phyloP scores from a whole-genome alignment of 441 rosid species.

The Jatropha multifida region DNA sequence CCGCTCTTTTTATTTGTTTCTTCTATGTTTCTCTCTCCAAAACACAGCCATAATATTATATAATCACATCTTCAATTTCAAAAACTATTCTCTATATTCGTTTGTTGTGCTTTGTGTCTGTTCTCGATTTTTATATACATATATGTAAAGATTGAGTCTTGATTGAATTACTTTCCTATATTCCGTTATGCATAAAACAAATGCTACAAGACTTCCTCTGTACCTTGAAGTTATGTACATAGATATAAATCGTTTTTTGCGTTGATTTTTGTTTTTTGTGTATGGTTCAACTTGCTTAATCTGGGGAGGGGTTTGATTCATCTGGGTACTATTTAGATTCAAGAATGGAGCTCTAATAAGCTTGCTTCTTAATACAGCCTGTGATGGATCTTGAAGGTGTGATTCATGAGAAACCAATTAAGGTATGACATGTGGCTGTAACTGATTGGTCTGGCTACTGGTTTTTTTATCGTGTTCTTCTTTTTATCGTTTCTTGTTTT shows the following conservation, averaged over 20 bases:
- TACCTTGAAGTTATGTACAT: not conserved
- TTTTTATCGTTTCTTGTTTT: not conserved
- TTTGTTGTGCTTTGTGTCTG: constrained; percentile 37
- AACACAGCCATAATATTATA: constrained; percentile 7
- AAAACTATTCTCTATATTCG: constrained; percentile 28
- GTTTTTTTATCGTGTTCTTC: not conserved
- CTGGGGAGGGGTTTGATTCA: constrained; percentile 16
- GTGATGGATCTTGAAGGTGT: constrained; percentile 66
- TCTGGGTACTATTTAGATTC: constrained; percentile 19
- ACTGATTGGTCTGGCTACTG: not conserved
- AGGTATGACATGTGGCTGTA: constrained; percentile 42
- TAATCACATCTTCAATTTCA: constrained; percentile 26
- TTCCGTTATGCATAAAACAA: not conserved
- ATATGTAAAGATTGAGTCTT: constrained; percentile 5
- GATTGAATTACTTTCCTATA: constrained; percentile 19
- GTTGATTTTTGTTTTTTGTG: not conserved
- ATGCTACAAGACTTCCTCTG: not conserved
- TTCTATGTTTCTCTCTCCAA: not conserved
- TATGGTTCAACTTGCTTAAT: not conserved
- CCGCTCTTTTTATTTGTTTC: not conserved
- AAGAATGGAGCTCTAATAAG: constrained; percentile 28
- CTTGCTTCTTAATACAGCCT: constrained; percentile 27
- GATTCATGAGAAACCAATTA: constrained; percentile 41
- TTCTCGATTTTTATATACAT: constrained; percentile 35
- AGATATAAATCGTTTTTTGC: not conserved